These are phyloP conservation scores for Pleomassaria siparia DNA, from an alignment of 2,329 filamentous ascomycete genomes.

Conservation along the genomic window DNA sequence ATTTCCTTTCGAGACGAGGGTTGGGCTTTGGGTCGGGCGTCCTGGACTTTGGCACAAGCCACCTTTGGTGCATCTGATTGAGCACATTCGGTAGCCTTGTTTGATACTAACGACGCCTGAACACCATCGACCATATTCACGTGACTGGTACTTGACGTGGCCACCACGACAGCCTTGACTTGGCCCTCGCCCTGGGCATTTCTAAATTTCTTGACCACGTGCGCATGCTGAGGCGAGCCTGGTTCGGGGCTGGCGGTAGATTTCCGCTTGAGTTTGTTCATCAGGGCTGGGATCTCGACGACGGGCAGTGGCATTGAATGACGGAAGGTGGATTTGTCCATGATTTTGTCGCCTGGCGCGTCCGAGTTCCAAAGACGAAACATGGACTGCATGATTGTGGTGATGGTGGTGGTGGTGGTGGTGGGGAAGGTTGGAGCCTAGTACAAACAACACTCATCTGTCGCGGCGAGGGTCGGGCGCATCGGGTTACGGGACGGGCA, in stretches of 20 bases:
- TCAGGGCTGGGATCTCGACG: slow-evolving; percentile 47
- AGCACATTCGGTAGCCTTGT: slow-evolving; percentile 16
- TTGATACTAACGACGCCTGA: no score
- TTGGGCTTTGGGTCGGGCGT: slow-evolving; percentile 30
- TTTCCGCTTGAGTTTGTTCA: slow-evolving; percentile 62
- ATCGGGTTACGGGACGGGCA: slow-evolving; percentile 29
- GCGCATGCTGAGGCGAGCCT: slow-evolving; percentile 30
- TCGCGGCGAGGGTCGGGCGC: slow-evolving; percentile 35
- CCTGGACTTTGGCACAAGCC: slow-evolving; percentile 24
- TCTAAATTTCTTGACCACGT: slow-evolving; percentile 45
- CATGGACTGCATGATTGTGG: slow-evolving; percentile 52
- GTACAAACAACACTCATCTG: slow-evolving; percentile 43
- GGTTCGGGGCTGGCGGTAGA: slow-evolving; percentile 53
- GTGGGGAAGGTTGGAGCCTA: slow-evolving; percentile 33
- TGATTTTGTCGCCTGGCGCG: slow-evolving; percentile 45
- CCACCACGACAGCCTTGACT: slow-evolving; percentile 24
- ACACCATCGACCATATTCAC: slow-evolving; percentile 20
- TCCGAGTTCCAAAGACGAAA: slow-evolving; percentile 54
- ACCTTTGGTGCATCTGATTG: slow-evolving; percentile 17
- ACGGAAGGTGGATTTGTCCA: slow-evolving; percentile 45
- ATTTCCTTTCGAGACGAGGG: slow-evolving; percentile 31
- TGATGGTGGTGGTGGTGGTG: slow-evolving; percentile 31
- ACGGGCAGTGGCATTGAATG: slow-evolving; percentile 48
- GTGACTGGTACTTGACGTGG: slow-evolving; percentile 13
- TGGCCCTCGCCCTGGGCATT: slow-evolving; percentile 37